Evolutionary conservation across 2,329 filamentous ascomycete genomes (phyloP).

Genomic region (Xylariaceae sp.): DNA sequence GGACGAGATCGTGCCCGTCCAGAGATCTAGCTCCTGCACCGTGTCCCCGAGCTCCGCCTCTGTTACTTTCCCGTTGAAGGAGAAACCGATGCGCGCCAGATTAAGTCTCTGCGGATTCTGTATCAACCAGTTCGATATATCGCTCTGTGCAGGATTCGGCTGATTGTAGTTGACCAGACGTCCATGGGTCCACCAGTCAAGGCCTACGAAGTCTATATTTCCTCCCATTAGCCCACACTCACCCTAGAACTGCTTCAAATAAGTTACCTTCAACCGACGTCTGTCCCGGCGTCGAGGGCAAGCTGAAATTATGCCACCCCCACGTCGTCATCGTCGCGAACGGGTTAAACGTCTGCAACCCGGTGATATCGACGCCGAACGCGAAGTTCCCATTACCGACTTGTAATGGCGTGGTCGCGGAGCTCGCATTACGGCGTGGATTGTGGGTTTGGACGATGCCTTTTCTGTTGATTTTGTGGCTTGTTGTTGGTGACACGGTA

Average conservation of each 20-base stretch:
- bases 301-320: constrained; percentile 47
- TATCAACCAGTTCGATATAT: constrained; percentile 41
- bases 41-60: constrained; percentile 38
- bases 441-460: constrained; percentile 40
- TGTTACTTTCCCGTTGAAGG: constrained; percentile 37
- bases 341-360: constrained; percentile 42
- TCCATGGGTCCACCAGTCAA: constrained; percentile 41
- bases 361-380: constrained; percentile 43
- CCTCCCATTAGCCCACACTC: no score
- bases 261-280: constrained; percentile 31
- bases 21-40: constrained; percentile 43
- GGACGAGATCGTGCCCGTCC: constrained; percentile 41
- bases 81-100: constrained; percentile 43
- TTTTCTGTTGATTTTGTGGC: constrained; percentile 28
- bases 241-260: no score
- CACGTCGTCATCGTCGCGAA: constrained; percentile 45
- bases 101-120: constrained; percentile 49
- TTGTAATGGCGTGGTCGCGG: constrained; percentile 46
- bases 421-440: constrained; percentile 43
- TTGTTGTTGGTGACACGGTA: constrained; percentile 7
- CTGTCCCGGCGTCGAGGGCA: constrained; percentile 38
- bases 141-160: constrained; percentile 37
- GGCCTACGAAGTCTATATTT: constrained; percentile 36
- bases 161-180: constrained; percentile 39
- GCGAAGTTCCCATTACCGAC: constrained; percentile 47